Evolutionary conservation across 1,284 basidiomycete genomes (phyloP).

Genomic region (Pascua guehoae): DNA sequence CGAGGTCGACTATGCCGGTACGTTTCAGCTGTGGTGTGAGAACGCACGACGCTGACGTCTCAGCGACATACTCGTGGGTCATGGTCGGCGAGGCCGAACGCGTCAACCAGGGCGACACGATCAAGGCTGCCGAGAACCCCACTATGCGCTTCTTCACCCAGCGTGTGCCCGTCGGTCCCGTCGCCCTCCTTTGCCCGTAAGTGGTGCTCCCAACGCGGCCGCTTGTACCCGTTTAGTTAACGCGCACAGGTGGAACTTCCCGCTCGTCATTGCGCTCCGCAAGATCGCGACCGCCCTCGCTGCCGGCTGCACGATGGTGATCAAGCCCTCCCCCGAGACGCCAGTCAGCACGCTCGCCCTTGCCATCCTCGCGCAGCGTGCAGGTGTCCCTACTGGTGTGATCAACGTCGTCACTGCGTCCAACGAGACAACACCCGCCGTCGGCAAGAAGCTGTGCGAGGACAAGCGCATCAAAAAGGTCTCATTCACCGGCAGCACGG

Average conservation of each 20-base stretch:
- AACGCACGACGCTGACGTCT: not conserved
- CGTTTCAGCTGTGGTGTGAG: not conserved
- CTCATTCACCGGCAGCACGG: constrained; percentile 81
- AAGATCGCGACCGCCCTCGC: constrained; percentile 84
- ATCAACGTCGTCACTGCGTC: constrained; percentile 77
- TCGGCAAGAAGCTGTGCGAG: constrained; percentile 29
- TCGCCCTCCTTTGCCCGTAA: constrained; percentile 35
- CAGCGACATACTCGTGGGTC: constrained; percentile 23
- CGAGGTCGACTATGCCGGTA: constrained; percentile 60
- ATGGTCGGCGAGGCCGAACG: constrained; percentile 70
- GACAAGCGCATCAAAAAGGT: constrained; percentile 58
- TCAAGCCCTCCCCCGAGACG: constrained; percentile 77
- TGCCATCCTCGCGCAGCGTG: constrained; percentile 27
- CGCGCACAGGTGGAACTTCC: constrained; percentile 62
- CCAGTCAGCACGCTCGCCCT: constrained; percentile 76
- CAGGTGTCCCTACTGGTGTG: constrained; percentile 81
- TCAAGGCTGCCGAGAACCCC: constrained; percentile 19
- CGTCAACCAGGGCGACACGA: constrained; percentile 58
- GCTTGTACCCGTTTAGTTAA: not conserved
- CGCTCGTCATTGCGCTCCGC: constrained; percentile 69
- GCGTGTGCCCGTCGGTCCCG: constrained; percentile 66
- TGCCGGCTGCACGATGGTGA: constrained; percentile 45
- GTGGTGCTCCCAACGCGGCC: not conserved
- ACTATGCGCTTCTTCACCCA: constrained; percentile 22
- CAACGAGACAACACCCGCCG: constrained; percentile 51